Conservation (phyloP, 2,329 filamentous ascomycete genomes). For the Aspergillus spinulosporus region DNA sequence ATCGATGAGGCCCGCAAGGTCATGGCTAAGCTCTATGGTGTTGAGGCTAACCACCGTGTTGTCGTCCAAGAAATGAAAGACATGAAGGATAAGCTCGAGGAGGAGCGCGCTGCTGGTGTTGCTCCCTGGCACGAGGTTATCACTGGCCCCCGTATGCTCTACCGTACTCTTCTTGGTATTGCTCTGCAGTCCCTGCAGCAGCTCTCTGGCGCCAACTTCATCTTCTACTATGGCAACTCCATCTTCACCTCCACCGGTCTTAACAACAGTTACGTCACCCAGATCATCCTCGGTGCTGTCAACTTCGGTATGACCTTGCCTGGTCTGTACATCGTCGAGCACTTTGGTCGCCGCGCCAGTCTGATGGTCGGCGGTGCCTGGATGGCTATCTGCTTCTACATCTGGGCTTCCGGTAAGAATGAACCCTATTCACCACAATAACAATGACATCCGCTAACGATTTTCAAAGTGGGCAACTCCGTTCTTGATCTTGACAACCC, state of each 20-base stretch:
- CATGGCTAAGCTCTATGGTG: slow-evolving; percentile 58
- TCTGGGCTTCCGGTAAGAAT: slow-evolving; percentile 54
- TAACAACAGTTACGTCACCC: slow-evolving; percentile 64
- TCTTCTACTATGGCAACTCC: slow-evolving; percentile 56
- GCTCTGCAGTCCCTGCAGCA: slow-evolving; percentile 51
- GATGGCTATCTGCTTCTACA: slow-evolving; percentile 64
- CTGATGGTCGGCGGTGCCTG: slow-evolving; percentile 67
- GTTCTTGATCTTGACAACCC: slow-evolving; percentile 43
- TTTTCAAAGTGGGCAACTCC: slow-evolving; percentile 50
- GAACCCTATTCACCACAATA: background rate
- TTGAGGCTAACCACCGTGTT: slow-evolving; percentile 56
- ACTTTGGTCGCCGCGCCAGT: slow-evolving; percentile 67
- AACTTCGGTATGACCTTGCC: slow-evolving; percentile 68
- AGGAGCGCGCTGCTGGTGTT: slow-evolving; percentile 48
- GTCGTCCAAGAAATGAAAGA: slow-evolving; percentile 58
- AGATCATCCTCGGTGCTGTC: slow-evolving; percentile 68
- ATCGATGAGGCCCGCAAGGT: slow-evolving; percentile 54
- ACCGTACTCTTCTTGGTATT: slow-evolving; percentile 49
- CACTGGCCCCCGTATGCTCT: slow-evolving; percentile 50
- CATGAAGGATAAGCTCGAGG: slow-evolving; percentile 60
- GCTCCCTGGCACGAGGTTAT: slow-evolving; percentile 48
- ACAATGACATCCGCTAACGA: background rate
- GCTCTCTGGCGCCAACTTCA: slow-evolving; percentile 52
- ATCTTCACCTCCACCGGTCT: slow-evolving; percentile 69
- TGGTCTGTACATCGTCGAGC: slow-evolving; percentile 70